phyloP scores from a whole-genome alignment of 257 asterid species.

The Marsdenia floribunda region DNA sequence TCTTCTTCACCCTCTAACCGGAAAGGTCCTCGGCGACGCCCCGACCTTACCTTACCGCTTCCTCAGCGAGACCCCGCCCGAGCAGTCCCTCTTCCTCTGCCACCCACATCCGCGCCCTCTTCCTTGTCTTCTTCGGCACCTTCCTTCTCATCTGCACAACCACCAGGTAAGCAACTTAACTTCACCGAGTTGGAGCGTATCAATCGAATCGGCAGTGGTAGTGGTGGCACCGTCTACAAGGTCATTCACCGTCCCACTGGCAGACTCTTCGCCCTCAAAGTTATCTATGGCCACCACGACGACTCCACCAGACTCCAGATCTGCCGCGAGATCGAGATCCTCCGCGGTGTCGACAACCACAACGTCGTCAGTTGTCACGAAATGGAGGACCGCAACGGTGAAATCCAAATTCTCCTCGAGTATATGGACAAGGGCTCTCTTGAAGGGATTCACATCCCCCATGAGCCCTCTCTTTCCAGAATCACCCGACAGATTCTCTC shows the following conservation, averaged over 20 bases:
- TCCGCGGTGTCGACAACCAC: slow-evolving; percentile 73
- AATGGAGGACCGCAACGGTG: slow-evolving; percentile 69
- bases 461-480: slow-evolving; percentile 58
- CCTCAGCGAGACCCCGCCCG: slow-evolving; percentile 65
- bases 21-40: slow-evolving; percentile 35
- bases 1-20: slow-evolving; percentile 19
- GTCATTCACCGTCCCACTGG: slow-evolving; percentile 76
- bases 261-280: slow-evolving; percentile 62
- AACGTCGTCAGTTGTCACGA: slow-evolving; percentile 75
- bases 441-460: slow-evolving; percentile 52
- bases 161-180: slow-evolving; percentile 26
- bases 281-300: slow-evolving; percentile 77
- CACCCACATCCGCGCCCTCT: slow-evolving; percentile 50
- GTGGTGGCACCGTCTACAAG: slow-evolving; percentile 89
- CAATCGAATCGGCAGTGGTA: slow-evolving; percentile 82
- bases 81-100: slow-evolving; percentile 78
- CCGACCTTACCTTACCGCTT: slow-evolving; percentile 67
- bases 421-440: slow-evolving; percentile 79
- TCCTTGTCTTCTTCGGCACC: slow-evolving; percentile 16
- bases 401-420: slow-evolving; percentile 75
- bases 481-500: slow-evolving; percentile 69
- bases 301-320: slow-evolving; percentile 73
- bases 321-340: slow-evolving; percentile 89
- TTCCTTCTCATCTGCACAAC: slow-evolving; percentile 23
- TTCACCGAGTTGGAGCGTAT: slow-evolving; percentile 74